phyloP scores from a whole-genome alignment of 1,139 yeast genomes.

The Geotrichum klebahnii region DNA sequence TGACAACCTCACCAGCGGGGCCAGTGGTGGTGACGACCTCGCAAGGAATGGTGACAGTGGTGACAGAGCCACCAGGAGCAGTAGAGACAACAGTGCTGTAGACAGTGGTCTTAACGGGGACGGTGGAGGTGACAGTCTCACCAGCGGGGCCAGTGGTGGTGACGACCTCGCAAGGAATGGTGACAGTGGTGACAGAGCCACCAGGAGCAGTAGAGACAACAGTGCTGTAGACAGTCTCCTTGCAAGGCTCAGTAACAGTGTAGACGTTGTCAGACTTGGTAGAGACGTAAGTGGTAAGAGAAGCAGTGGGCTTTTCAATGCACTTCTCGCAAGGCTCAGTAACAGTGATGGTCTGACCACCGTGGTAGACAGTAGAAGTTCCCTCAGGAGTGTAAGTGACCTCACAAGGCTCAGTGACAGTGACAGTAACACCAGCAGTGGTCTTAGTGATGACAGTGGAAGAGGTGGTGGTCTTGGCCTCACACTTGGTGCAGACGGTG shows the following conservation, averaged over 20 bases:
- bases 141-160: background rate
- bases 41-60: too few species aligned
- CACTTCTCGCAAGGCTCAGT: constrained; percentile 7
- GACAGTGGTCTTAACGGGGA: background rate
- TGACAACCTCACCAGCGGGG: background rate
- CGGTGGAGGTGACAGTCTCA: background rate
- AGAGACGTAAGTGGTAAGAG: constrained; percentile 4
- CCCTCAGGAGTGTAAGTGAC: constrained; percentile 15
- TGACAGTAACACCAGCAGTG: constrained; percentile 17
- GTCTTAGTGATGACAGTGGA: constrained; percentile 16
- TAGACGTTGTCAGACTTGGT: background rate
- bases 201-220: background rate
- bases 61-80: background rate
- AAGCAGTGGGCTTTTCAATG: background rate
- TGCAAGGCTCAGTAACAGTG: constrained; percentile 8
- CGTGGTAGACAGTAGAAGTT: constrained; percentile 15
- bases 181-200: background rate
- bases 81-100: background rate
- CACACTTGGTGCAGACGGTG: constrained; percentile 18
- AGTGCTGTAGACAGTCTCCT: background rate
- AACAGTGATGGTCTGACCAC: constrained; percentile 14
- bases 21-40: too few species aligned
- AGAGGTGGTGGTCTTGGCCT: constrained; percentile 6
- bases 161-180: background rate
- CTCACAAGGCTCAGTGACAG: constrained; percentile 22